A percentile compares a stretch with the other conserved stretches of the same genome.
phyloP scores from a whole-genome alignment of 208 protist species.

The Acanthamoeba sp. region DNA sequence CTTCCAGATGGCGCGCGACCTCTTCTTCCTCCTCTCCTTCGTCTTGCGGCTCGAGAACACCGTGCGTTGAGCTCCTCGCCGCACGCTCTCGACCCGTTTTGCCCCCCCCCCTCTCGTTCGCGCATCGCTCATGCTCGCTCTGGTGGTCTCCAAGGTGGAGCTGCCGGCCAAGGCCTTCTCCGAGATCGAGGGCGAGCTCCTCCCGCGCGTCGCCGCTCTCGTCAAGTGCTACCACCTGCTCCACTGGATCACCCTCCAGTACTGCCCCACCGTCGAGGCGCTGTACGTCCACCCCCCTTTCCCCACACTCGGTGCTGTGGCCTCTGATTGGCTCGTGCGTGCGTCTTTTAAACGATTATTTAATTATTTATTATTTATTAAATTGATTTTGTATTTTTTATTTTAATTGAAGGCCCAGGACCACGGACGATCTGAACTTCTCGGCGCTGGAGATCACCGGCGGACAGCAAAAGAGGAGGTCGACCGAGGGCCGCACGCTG shows the following conservation, averaged over 20 bases:
- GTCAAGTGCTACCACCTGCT: constrained; percentile 67
- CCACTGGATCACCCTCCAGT: constrained; percentile 50
- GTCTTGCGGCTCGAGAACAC: constrained; percentile 41
- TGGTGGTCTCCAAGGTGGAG: neutral
- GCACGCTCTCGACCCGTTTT: neutral
- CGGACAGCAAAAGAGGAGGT: neutral
- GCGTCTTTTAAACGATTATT: too few species aligned
- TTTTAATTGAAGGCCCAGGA: neutral
- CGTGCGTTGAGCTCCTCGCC: neutral
- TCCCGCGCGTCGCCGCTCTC: constrained; percentile 6
- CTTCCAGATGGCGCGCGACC: constrained; percentile 62
- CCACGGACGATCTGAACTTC: neutral
- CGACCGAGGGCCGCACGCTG: constrained; percentile 31
- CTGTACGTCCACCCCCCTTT: neutral
- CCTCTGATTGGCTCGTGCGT: too few species aligned
- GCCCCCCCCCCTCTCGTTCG: neutral
- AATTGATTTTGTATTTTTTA: too few species aligned
- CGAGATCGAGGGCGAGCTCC: constrained; percentile 62
- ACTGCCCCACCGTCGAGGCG: constrained; percentile 34
- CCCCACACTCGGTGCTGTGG: neutral
- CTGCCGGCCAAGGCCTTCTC: constrained; percentile 21
- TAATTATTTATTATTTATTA: too few species aligned
- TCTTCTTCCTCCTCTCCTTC: constrained; percentile 70
- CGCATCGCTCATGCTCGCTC: neutral
- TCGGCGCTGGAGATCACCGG: constrained; percentile 11